A percentile compares a stretch with the other conserved stretches of the same genome.
phyloP scores from a whole-genome alignment of 495 filamentous ascomycete genomes.

The Lichenothelia convexa region DNA sequence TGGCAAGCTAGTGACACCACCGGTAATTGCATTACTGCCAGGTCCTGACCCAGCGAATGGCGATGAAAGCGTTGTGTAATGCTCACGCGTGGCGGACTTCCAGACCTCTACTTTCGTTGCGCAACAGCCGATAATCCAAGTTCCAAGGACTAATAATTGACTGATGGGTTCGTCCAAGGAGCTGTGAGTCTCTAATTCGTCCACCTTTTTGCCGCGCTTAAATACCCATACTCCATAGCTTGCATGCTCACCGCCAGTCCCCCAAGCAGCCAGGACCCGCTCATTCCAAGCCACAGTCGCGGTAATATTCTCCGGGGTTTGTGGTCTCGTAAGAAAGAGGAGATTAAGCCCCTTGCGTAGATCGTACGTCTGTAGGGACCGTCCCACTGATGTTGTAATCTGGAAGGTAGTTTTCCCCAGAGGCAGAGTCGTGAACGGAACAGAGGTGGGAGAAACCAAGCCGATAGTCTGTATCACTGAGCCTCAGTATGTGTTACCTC shows the following conservation, averaged over 20 bases:
- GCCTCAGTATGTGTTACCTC: neutral
- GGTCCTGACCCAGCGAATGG: constrained; percentile 12
- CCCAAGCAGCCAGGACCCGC: constrained; percentile 72
- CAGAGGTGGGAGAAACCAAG: constrained; percentile 71
- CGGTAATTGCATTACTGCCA: constrained; percentile 37
- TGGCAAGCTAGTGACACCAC: constrained; percentile 62
- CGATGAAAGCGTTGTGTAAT: constrained; percentile 64
- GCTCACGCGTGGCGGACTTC: constrained; percentile 66
- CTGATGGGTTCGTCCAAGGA: constrained; percentile 48
- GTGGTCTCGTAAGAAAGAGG: constrained; percentile 77
- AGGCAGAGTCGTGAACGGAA: constrained; percentile 75
- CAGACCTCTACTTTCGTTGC: constrained; percentile 65
- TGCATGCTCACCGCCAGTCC: constrained; percentile 30
- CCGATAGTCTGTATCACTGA: constrained; percentile 53
- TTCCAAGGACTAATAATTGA: constrained; percentile 66
- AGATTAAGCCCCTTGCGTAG: constrained; percentile 73
- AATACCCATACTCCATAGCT: constrained; percentile 94
- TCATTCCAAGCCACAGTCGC: constrained; percentile 80
- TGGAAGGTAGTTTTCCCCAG: constrained; percentile 90
- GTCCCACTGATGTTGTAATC: constrained; percentile 84
- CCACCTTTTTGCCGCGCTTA: constrained; percentile 77
- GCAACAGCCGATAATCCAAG: constrained; percentile 76
- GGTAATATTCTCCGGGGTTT: constrained; percentile 70
- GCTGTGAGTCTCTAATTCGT: constrained; percentile 45
- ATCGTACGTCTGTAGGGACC: constrained; percentile 86